Percentiles rank a stretch among this genome's conserved stretches.
Evolutionary conservation across 805 yeast species (phyloP).

Genomic region (Candida qinlingensis): DNA sequence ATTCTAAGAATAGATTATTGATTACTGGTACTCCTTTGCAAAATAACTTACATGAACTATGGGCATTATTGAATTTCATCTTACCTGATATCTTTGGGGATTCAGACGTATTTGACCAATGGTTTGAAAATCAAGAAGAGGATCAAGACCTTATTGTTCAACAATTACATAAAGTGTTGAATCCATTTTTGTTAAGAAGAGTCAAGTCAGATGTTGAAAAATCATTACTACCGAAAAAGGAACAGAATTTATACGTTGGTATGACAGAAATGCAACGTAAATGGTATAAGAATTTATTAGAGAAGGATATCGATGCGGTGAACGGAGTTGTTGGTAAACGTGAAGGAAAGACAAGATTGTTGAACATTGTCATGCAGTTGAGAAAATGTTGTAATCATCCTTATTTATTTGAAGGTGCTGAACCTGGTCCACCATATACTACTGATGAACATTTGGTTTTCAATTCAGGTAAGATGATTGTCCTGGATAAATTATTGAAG

Average conservation of each 20-base stretch:
- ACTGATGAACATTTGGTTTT: constrained; percentile 91
- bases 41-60: constrained; percentile 88
- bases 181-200: constrained; percentile 85
- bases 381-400: constrained; percentile 98
- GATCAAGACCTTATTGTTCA: constrained; percentile 81
- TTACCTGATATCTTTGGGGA: constrained; percentile 95
- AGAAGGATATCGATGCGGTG: constrained; percentile 93
- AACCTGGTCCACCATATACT: constrained; percentile 96
- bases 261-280: constrained; percentile 93
- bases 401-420: constrained; percentile 96
- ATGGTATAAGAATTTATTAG: constrained; percentile 86
- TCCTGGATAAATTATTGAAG: constrained; percentile 75
- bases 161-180: constrained; percentile 80
- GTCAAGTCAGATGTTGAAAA: constrained; percentile 92
- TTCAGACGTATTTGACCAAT: constrained; percentile 81
- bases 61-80: constrained; percentile 90
- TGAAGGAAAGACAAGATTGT: constrained; percentile 84
- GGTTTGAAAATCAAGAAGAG: constrained; percentile 65
- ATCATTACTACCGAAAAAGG: constrained; percentile 84
- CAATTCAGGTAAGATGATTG: constrained; percentile 88
- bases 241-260: constrained; percentile 83
- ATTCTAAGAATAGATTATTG: constrained; percentile 75
- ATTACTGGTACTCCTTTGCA: constrained; percentile 97
- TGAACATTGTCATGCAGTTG: constrained; percentile 94
- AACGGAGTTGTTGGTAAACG: constrained; percentile 94